A percentile compares a stretch with the other conserved stretches of the same genome.
Evolutionary conservation across 78 protist genomes (phyloP).

Genomic region (Thecamonas trahens): DNA sequence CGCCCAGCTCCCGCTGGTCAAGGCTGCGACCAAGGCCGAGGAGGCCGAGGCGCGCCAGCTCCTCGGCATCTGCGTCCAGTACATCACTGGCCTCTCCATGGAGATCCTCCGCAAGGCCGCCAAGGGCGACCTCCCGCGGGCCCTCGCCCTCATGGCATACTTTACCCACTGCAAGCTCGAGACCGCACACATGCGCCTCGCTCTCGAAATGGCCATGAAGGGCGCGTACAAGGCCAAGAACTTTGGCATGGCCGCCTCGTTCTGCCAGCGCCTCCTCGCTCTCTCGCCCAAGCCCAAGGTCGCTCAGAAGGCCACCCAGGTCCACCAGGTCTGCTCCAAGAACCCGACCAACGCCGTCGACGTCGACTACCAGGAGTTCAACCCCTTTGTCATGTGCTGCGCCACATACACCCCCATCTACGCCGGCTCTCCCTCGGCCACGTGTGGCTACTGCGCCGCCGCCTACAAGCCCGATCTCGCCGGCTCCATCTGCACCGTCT

Average conservation of each 20-base stretch:
- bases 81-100: constrained; percentile 72
- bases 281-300: constrained; percentile 58
- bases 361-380: constrained; percentile 74
- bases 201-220: constrained; percentile 13
- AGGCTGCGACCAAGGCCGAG: constrained; percentile 37
- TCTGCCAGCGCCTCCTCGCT: constrained; percentile 79
- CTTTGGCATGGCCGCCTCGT: constrained; percentile 56
- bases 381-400: constrained; percentile 82
- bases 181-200: constrained; percentile 66
- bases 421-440: constrained; percentile 45
- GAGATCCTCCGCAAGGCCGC: constrained; percentile 46
- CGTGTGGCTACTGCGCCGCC: constrained; percentile 68
- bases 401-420: constrained; percentile 65
- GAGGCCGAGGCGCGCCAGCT: constrained; percentile 56
- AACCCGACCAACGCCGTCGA: constrained; percentile 15
- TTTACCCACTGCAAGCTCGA: constrained; percentile 90
- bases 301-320: constrained; percentile 49
- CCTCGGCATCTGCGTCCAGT: constrained; percentile 79
- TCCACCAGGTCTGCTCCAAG: constrained; percentile 52
- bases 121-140: constrained; percentile 9
- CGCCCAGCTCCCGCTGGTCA: constrained; percentile 22
- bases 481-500: constrained; percentile 56
- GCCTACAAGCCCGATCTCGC: constrained; percentile 43
- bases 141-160: constrained; percentile 86
- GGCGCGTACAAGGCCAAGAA: constrained; percentile 54